phyloP scores from a whole-genome alignment of 2,329 filamentous ascomycete genomes.

The Talaromyces amestolkiae region DNA sequence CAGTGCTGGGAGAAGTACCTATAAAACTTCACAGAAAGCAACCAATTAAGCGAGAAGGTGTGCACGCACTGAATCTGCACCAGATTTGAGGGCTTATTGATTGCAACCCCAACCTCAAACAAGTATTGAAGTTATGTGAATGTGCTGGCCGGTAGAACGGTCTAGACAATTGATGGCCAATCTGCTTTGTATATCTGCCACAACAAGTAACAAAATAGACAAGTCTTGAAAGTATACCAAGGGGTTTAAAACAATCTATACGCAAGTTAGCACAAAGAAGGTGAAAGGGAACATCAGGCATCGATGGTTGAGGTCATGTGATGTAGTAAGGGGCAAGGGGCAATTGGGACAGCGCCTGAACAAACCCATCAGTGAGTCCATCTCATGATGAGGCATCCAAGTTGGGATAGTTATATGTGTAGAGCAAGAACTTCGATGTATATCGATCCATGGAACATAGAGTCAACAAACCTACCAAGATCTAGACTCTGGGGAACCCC shows the following conservation, averaged over 20 bases:
- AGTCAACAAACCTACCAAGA: neutral
- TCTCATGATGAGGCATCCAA: too few relatives aligned
- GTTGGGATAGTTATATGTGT: neutral
- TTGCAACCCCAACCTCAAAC: neutral
- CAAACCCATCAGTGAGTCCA: neutral
- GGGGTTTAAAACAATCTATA: neutral
- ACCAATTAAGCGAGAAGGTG: neutral
- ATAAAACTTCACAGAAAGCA: neutral
- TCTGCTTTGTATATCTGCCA: neutral
- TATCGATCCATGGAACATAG: neutral
- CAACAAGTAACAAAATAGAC: neutral
- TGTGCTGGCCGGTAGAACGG: neutral
- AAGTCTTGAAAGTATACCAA: neutral
- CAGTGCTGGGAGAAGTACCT: neutral
- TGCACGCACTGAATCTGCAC: neutral
- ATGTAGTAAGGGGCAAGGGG: slow-evolving; percentile 11
- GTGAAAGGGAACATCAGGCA: too few relatives aligned
- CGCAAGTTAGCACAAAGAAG: neutral
- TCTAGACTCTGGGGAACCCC: neutral
- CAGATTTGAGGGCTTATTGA: neutral
- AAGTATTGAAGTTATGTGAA: neutral
- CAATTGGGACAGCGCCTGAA: neutral
- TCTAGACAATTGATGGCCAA: neutral
- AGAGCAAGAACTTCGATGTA: neutral
- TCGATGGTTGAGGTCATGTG: slow-evolving; percentile 2